phyloP scores from a whole-genome alignment of 2,329 filamentous ascomycete species.

The Exophiala sp. region DNA sequence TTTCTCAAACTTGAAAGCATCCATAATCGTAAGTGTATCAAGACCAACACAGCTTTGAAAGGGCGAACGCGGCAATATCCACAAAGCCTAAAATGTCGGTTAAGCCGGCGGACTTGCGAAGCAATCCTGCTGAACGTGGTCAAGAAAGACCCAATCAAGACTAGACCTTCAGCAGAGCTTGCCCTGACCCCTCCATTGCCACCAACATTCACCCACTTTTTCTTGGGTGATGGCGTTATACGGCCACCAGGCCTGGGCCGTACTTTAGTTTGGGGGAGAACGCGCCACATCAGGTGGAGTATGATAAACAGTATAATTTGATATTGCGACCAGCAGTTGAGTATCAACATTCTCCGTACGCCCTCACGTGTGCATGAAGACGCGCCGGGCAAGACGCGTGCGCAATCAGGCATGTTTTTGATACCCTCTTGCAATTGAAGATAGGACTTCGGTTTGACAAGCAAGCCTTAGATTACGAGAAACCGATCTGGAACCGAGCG shows the following conservation, averaged over 20 bases:
- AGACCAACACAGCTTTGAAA: too few relatives aligned
- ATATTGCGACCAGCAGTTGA: too few relatives aligned
- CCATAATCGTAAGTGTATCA: too few relatives aligned
- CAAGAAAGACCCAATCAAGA: not conserved
- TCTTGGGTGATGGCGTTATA: constrained; percentile 10
- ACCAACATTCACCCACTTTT: constrained; percentile 2
- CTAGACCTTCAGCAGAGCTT: not conserved
- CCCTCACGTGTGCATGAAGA: not conserved
- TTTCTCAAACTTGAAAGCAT: too few relatives aligned
- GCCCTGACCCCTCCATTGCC: not conserved
- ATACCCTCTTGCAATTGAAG: too few relatives aligned
- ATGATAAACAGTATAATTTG: not conserved
- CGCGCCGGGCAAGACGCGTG: not conserved
- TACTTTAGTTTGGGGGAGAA: constrained; percentile 3
- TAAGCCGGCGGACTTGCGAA: not conserved
- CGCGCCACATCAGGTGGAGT: constrained; percentile 1
- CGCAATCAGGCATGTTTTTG: too few relatives aligned
- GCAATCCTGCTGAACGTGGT: not conserved
- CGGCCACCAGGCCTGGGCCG: constrained; percentile 19
- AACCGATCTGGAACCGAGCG: not conserved
- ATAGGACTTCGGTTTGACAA: too few relatives aligned
- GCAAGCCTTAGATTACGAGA: too few relatives aligned
- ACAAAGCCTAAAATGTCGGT: not conserved
- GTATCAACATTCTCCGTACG: too few relatives aligned
- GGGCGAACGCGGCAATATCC: not conserved